Evolutionary conservation across 225 moss, liverwort and hornwort genomes (phyloP), one percentile per base, ranked within the genome.

Genomic region (Straminergon stramineum): DNA sequence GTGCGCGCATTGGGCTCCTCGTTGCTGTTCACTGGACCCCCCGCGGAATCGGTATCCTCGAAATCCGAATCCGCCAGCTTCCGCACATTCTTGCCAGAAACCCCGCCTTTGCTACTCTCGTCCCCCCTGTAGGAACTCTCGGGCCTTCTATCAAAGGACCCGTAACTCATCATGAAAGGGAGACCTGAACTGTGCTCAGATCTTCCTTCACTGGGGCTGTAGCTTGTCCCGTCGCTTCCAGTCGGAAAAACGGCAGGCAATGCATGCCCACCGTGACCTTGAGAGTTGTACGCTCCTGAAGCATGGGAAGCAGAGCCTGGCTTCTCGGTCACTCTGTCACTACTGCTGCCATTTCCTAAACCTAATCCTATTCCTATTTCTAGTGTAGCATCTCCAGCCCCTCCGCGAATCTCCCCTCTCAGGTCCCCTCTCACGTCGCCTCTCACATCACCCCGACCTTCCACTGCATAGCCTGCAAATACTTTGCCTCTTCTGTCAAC

Each of bases 31-130:
- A 96, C 99, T 1, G 96, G 97, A n/a, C 97, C 95, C 75, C 97
- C 99, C 34, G 92, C 99, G 12, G 99, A 99, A 90, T 97, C 99
- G 15, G 95, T 98, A 58, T 99, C 97, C 80, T 99, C 99, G 28
- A 96, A 97, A 89, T 99, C 99, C 32, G 95, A 94, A 75, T 99
- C 99, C 31, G 92, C 91, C 88, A 95, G 70, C 90, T 99, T 99
- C 81, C 97, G 92, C 67, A 95, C 92, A 83, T 94, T 95, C 93
- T 97, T 99, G 11, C 93, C 94, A 12, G 94, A 90, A 32, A 3
- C 95, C 17, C 94, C 95, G 37, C 94, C 98, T 84, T 93, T 99
- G 86, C 88, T 90, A 80, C 92, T 93, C 34, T 99, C 99, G 11
- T 94, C 96, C 75, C 94, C 96, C 85, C 95, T 88, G 67, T 96